Conservation (phyloP, 495 filamentous ascomycete genomes). For the Rostrohypoxylon terebratum region DNA sequence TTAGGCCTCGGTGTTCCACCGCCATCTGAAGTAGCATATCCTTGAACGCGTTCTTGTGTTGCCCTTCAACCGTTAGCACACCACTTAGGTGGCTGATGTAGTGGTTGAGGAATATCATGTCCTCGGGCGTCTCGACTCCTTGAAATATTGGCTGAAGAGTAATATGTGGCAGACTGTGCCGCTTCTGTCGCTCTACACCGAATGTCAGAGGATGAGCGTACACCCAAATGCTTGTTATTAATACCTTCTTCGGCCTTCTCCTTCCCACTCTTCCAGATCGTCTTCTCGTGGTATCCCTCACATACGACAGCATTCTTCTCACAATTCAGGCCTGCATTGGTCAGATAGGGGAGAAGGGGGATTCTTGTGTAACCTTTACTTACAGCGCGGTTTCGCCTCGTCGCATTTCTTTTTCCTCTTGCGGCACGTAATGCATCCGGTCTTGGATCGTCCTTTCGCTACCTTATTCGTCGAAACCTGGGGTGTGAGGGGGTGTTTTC, state of each 20-base stretch:
- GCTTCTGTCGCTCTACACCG: constrained; percentile 57
- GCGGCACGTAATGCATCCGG: constrained; percentile 91
- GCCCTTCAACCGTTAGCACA: constrained; percentile 84
- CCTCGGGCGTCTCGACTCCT: constrained; percentile 86
- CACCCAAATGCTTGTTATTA: constrained; percentile 38
- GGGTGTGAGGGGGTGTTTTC: constrained; percentile 80
- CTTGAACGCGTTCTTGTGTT: constrained; percentile 89
- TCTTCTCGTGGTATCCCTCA: constrained; percentile 91
- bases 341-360: constrained; percentile 40
- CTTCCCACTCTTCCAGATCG: constrained; percentile 86
- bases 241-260: constrained; percentile 81
- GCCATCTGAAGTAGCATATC: constrained; percentile 90
- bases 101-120: constrained; percentile 86
- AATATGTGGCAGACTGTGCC: constrained; percentile 64
- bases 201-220: constrained; percentile 48
- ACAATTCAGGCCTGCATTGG: constrained; percentile 78
- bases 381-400: constrained; percentile 89
- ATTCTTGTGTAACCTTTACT: constrained; percentile 48
- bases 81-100: constrained; percentile 84
- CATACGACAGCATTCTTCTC: constrained; percentile 94
- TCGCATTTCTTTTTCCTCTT: constrained; percentile 98
- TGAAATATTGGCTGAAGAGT: constrained; percentile 83
- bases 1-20: constrained; percentile 82
- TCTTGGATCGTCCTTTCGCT: constrained; percentile 91
- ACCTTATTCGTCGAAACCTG: constrained; percentile 67